Evolutionary conservation across 495 filamentous ascomycete genomes (phyloP), one percentile per base, ranked within the genome.

Genomic region (Bombardia bombarda): DNA sequence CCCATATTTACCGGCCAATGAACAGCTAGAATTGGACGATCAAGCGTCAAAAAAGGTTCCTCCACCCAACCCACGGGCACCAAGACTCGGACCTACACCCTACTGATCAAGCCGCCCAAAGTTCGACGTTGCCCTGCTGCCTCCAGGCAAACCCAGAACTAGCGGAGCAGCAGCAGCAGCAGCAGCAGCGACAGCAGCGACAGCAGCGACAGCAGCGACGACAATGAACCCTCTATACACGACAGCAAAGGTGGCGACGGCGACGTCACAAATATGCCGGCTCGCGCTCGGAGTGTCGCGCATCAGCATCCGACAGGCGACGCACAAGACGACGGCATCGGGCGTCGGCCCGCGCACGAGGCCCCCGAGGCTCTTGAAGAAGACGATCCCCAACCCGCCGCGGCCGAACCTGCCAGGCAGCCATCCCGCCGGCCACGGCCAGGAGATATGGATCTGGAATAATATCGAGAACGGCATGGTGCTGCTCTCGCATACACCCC

Each of bases 391-490:
- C 38, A n/a, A 33, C 26, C 31, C 26, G 9, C 26, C 26, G 13
- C 26, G 26, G 9, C 13, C 43, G 30, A 69, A 30, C 14, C 9
- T 22, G 13, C 33, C 42, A 20, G 28, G 19, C 24, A 22, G 23
- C 3, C 45, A 37, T 18, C 46, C 46, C 7, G 28, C 69, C 76
- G 60, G 83, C 78, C 64, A 80, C 68, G 61, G 66, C 45, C 62
- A 68, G 56, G 71, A 85, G 56, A 84, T 98, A 66, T 98, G 78
- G 67, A 72, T 87, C 58, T 95, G 83, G 67, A 75, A 75, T 61
- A 82, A 98, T 62, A 72, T 89, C 44, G 70, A 81, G 45, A 84
- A 83, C 26, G 86, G 88, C 40, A 81, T 90, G 61, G 80, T 92
- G 22, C 65, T 96, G 35, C 94, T 93, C 62, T 90, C 87, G 4